Percentiles rank a stretch among this genome's conserved stretches.
phyloP scores from a whole-genome alignment of 2,329 filamentous ascomycete genomes.

The Cadophora malorum region DNA sequence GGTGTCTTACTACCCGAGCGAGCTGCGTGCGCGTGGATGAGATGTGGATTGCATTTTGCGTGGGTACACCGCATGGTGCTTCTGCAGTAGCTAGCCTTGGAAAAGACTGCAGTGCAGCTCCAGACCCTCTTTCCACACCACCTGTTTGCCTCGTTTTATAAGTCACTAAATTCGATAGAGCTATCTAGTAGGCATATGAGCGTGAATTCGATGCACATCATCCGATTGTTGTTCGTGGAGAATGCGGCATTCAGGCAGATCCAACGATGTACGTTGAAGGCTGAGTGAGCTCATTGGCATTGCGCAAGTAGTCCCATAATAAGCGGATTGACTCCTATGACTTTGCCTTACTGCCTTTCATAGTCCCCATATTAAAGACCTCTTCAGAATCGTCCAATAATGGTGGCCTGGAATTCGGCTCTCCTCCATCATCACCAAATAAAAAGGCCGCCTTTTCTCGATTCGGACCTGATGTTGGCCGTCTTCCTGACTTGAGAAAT shows the following conservation, averaged over 20 bases:
- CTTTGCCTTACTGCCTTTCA: slow-evolving; percentile 37
- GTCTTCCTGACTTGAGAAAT: slow-evolving; percentile 41
- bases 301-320: not conserved
- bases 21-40: not conserved
- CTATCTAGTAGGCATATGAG: not conserved
- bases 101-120: slow-evolving; percentile 2
- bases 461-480: slow-evolving; percentile 36
- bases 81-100: slow-evolving; percentile 23
- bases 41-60: slow-evolving; percentile 6
- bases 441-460: slow-evolving; percentile 46
- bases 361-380: slow-evolving; percentile 41
- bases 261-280: not conserved
- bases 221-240: slow-evolving; percentile 4
- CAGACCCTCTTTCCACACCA: slow-evolving; percentile 11
- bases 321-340: not conserved
- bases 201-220: slow-evolving; percentile 7
- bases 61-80: slow-evolving; percentile 13
- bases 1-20: slow-evolving; percentile 11
- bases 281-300: not conserved
- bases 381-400: slow-evolving; percentile 38
- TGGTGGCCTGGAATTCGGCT: slow-evolving; percentile 31
- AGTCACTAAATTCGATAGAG: not conserved
- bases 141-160: slow-evolving; percentile 17
- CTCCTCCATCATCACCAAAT: slow-evolving; percentile 44
- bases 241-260: not conserved